Evolutionary conservation across 176 grass and related monocot genomes (phyloP).

Genomic region (Ensete ventricosum): DNA sequence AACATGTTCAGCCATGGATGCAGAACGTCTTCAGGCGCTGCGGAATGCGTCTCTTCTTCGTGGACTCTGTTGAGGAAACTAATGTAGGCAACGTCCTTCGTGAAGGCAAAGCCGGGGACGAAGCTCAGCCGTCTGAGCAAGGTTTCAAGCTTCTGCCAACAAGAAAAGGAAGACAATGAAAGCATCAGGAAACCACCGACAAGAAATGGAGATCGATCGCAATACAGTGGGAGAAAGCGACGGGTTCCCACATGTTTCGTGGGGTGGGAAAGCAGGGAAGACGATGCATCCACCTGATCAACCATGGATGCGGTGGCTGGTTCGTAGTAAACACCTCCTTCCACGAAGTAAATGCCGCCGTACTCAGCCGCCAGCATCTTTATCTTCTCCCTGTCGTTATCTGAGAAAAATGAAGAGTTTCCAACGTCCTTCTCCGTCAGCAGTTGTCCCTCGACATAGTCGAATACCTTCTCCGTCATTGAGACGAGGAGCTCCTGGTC

Average conservation of each 20-base stretch:
- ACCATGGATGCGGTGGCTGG: background rate
- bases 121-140: slow-evolving; percentile 27
- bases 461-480: background rate
- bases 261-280: background rate
- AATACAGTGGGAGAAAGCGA: background rate
- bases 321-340: slow-evolving; percentile 39
- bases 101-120: slow-evolving; percentile 32
- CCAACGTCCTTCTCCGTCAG: slow-evolving; percentile 22
- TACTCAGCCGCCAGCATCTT: slow-evolving; percentile 19
- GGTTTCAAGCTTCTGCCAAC: slow-evolving; percentile 14
- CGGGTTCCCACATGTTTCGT: background rate
- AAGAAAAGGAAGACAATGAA: background rate
- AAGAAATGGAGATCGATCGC: background rate
- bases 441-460: slow-evolving; percentile 52
- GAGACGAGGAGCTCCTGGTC: slow-evolving; percentile 50
- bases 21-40: slow-evolving; percentile 29
- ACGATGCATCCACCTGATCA: slow-evolving; percentile 17
- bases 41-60: slow-evolving; percentile 29
- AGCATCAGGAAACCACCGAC: background rate
- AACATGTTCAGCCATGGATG: slow-evolving; percentile 78
- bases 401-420: slow-evolving; percentile 43
- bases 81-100: slow-evolving; percentile 23
- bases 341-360: slow-evolving; percentile 25
- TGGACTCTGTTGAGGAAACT: slow-evolving; percentile 45
- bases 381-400: slow-evolving; percentile 22